Base-by-base conservation (phyloP, 306 rosid genomes). In the Aeschynomene evenia region DNA sequence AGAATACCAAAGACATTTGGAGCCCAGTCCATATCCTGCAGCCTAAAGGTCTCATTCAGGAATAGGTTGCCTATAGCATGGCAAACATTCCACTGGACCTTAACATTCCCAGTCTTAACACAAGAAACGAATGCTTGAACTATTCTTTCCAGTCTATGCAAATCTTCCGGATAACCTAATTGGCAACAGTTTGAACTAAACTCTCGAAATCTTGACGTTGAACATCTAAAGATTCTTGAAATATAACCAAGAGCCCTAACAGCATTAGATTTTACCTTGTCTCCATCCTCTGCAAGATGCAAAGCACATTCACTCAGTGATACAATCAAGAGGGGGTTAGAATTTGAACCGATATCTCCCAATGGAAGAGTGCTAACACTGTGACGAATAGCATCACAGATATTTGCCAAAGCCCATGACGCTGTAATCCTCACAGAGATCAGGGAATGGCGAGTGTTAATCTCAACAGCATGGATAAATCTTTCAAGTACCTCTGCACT, bases 71-170 rank as follows among this genome's bases (percentile, higher is more conserved):
- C 88, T 76, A 94, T 63, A 33, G 98, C 97, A 87, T 94, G 97
- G 84, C 97, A 94, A 78, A 85, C 99, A 79, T 94, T 94, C 99
- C 99, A 94, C 74, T 89, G 99, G 53, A 94, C 96, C 99, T 94
- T 94, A 50, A 91, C 99, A 77, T 94, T 94, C 66, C 97, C 97
- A 0, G 90, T 94, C 5, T 85, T 76, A 70, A 94, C 83, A 66
- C 95, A 89, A 28, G 96, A 88, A 77, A 94, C 82, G 40, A 94
- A 81, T 39, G 96, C 87, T 71, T 84, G 90, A 65, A 94, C 83
- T 11, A 89, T 91, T 78, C 82, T 84, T 76, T 87, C 95, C 75
- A 88, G 80, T 85, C 79, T 76, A 61, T 48, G 61, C 4, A 76
- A 72, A 78, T 84, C 86, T 49, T 73, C 86, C 4, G 46, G 69